Evolutionary conservation across 352 stramenopile genomes (phyloP), one percentile per base, ranked within the genome.

Genomic region (Globisporangium alternatum): DNA sequence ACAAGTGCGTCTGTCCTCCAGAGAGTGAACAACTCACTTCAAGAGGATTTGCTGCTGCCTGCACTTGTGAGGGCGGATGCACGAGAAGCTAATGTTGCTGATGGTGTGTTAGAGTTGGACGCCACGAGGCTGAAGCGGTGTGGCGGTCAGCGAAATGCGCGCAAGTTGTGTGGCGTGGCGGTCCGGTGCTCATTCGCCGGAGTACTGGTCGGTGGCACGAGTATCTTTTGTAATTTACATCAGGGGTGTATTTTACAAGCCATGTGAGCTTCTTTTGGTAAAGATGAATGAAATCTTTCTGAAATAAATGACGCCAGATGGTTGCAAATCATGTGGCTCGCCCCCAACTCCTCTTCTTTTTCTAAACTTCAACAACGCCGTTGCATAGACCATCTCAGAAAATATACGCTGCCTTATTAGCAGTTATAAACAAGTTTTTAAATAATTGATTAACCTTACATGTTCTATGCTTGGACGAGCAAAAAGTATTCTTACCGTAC

Each of bases 381-480:
- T 56, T 41, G 28, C 51, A 56, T 41, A 56, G 51, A 41, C 51
- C 51, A 25, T 56, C 51, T 56, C 51, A 56, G 51, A 56, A 12
- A 56, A 10, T 15, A 28, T 5, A 41, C 28, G 13, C 8, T 2
- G 51, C 41, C 51, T 19, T 33, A 22, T 28, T 56, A 56, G 2
- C 30, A 33, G 12, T 7, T 25, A 41, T 25, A 56, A 17, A 19
- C 7, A 56, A 28, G 8, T 10, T 41, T 41, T 1, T 7, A 28
- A 2, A 7, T 5, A 37, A 28, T 56, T 5, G 3, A 1, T 21
- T 21, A 47, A 0, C 1, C 25, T 41, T 28, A 41, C 21, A 41
- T 12, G 8, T n/a, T 39, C 17, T 41, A 39, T 21, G 13, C 0
- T 0, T 8, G 19, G 4, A 56, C 6, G 0, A 13, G 2, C 17